These are phyloP conservation scores for Funneliformis geosporum DNA, from an alignment of 192 early-diverging fungal species.

Conservation along the genomic window DNA sequence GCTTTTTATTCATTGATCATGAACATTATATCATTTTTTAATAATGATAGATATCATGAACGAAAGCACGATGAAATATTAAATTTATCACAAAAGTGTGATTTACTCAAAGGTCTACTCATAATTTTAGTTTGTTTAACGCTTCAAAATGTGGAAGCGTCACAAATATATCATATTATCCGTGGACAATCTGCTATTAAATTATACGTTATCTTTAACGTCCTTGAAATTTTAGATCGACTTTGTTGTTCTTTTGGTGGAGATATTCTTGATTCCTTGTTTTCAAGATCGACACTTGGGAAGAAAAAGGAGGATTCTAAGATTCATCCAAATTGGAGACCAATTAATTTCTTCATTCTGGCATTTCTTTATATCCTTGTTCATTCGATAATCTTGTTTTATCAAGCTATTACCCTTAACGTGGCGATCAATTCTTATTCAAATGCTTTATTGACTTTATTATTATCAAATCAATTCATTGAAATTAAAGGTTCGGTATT, in stretches of 20 bases:
- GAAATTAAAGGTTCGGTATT: slow-evolving; percentile 98
- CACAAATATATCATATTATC: slow-evolving; percentile 91
- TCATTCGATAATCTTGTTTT: slow-evolving; percentile 91
- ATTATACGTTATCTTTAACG: slow-evolving; percentile 96
- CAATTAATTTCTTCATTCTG: slow-evolving; percentile 67
- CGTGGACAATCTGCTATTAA: slow-evolving; percentile 96
- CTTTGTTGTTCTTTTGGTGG: slow-evolving; percentile 91
- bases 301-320: slow-evolving; percentile 35
- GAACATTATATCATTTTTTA: slow-evolving; percentile 41
- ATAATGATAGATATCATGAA: slow-evolving; percentile 11
- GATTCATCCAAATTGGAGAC: slow-evolving; percentile 46
- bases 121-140: slow-evolving; percentile 73
- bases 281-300: slow-evolving; percentile 72
- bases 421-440: slow-evolving; percentile 96
- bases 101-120: slow-evolving; percentile 86
- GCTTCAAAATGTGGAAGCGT: slow-evolving; percentile 82
- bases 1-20: slow-evolving; percentile 56
- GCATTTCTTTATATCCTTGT: slow-evolving; percentile 83
- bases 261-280: slow-evolving; percentile 93
- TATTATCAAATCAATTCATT: slow-evolving; percentile 97
- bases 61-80: slow-evolving; percentile 45
- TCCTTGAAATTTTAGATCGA: slow-evolving; percentile 92
- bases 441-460: slow-evolving; percentile 88
- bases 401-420: slow-evolving; percentile 94
- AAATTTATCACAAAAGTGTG: slow-evolving; percentile 82